phyloP scores from a whole-genome alignment of 2,329 filamentous ascomycete species.

The Clarireedia hainanense region DNA sequence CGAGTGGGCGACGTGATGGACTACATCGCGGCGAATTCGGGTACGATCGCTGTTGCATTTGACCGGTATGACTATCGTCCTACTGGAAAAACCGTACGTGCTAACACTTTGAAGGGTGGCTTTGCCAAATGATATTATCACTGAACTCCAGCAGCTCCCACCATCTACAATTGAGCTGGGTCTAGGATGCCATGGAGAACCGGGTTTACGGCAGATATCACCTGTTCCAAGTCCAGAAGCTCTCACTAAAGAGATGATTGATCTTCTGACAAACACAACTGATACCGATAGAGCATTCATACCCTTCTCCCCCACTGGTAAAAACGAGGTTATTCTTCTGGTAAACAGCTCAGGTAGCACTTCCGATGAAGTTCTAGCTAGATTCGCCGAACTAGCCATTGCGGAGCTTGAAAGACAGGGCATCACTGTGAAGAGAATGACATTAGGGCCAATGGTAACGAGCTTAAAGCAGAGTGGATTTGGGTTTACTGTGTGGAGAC shows the following conservation, averaged over 20 bases:
- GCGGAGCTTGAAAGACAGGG: conserved; percentile 16
- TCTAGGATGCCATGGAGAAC: conserved; percentile 24
- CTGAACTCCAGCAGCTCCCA: conserved; percentile 20
- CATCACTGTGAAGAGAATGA: conserved; percentile 18
- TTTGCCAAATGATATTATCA: conserved; percentile 20
- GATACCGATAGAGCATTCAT: background rate
- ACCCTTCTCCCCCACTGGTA: background rate
- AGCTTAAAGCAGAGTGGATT: background rate
- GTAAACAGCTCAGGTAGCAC: conserved; percentile 23
- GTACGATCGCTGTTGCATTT: conserved; percentile 42
- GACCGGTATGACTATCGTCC: conserved; percentile 34
- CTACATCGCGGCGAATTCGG: conserved; percentile 27
- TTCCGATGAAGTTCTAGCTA: conserved; percentile 21
- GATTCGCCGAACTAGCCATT: conserved; percentile 23
- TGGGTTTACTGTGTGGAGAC: background rate
- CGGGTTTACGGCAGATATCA: background rate
- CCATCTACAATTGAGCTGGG: conserved; percentile 32
- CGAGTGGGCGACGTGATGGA: conserved; percentile 21
- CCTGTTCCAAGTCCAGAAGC: background rate
- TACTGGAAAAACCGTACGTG: background rate
- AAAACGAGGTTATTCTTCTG: conserved; percentile 19
- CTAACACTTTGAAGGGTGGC: conserved; percentile 17
- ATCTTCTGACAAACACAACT: background rate
- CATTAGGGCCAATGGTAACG: conserved; percentile 2
- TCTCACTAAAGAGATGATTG: conserved; percentile 1